Base-by-base conservation (phyloP, 2,329 filamentous ascomycete species). In the Keithomyces neogunnii region DNA sequence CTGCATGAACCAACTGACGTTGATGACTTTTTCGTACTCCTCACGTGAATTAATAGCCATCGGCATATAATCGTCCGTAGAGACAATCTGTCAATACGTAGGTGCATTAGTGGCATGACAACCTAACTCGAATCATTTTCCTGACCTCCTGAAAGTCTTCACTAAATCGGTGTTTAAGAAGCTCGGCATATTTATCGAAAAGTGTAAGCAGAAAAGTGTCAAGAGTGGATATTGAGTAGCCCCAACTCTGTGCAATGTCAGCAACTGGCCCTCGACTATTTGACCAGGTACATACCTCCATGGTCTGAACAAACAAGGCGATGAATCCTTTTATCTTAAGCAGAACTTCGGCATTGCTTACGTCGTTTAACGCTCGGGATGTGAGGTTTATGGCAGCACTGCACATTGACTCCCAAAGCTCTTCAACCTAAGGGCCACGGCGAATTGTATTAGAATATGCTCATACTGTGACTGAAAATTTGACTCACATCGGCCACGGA, bases 51-150 rank as follows among this genome's bases (percentile, higher is more conserved):
- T 89, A 66, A 97, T 95, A 2, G 89, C 88, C 93, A 99, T 97
- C 2, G 93, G 95, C 92, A 99, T 99, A 69, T 99, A 99, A 68
- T 99, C 93, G 66, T 99, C 93, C 1, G 89, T 96, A n/a, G 88
- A 84, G 13, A 85, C 81, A 60, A 85, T 85, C 78, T 82, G 63
- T 47, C 19, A 29, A n/a, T 13, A 35, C 26, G 10, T 6, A 11
- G 31, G 2, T n/a, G 9, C 11, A 13, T 31, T 19, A 26, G 19
- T n/a, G 19, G 4, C n/a, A 45, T n/a, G 5, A 11, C 33, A 29
- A 8, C 28, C 5, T 9, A 29, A 30, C 38, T 47, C 42, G 28
- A 10, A 11, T 26, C 10, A 29, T 4, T 32, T 35, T 5, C 56
- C 63, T 53, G 63, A 88, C 85, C 74, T 97, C 92, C 65, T 95